phyloP scores from a whole-genome alignment of 331 rosid genomes.

The Malus hybrid region DNA sequence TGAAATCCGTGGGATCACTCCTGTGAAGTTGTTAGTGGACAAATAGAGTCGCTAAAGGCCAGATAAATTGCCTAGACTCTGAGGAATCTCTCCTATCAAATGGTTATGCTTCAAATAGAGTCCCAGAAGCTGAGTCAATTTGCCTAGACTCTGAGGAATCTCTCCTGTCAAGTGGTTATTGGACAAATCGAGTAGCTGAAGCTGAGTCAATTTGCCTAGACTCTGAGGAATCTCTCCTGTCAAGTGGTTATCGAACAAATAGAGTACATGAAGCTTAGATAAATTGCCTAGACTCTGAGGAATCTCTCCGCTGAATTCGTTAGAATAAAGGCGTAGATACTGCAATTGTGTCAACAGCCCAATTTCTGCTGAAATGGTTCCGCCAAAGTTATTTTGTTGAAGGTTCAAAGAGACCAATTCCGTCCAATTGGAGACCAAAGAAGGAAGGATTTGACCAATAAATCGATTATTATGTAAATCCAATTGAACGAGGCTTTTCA shows the following conservation, averaged over 20 bases:
- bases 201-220: too few species aligned
- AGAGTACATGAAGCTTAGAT: not conserved
- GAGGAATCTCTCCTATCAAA: slow-evolving; percentile 36
- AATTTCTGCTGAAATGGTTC: slow-evolving; percentile 37
- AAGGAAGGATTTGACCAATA: not conserved
- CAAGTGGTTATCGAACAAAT: slow-evolving; percentile 37
- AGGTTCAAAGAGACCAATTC: slow-evolving; percentile 21
- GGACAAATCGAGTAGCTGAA: too few species aligned
- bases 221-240: slow-evolving; percentile 33
- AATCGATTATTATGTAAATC: too few species aligned
- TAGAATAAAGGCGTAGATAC: not conserved
- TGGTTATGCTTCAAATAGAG: slow-evolving; percentile 38
- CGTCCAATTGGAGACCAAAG: slow-evolving; percentile 14
- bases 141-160: slow-evolving; percentile 24
- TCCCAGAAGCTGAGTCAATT: not conserved
- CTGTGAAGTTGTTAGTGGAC: slow-evolving; percentile 36
- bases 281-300: slow-evolving; percentile 39
- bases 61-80: slow-evolving; percentile 14
- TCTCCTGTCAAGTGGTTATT: slow-evolving; percentile 33
- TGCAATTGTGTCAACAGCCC: not conserved
- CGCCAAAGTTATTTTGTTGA: slow-evolving; percentile 23
- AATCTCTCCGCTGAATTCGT: slow-evolving; percentile 39
- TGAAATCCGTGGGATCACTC: slow-evolving; percentile 24
- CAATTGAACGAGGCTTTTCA: too few species aligned
- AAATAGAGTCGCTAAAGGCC: slow-evolving; percentile 21